Evolutionary conservation across 169 alveolate species (phyloP), one percentile per base, ranked within the genome.

Genomic region (Eimeria mitis): DNA sequence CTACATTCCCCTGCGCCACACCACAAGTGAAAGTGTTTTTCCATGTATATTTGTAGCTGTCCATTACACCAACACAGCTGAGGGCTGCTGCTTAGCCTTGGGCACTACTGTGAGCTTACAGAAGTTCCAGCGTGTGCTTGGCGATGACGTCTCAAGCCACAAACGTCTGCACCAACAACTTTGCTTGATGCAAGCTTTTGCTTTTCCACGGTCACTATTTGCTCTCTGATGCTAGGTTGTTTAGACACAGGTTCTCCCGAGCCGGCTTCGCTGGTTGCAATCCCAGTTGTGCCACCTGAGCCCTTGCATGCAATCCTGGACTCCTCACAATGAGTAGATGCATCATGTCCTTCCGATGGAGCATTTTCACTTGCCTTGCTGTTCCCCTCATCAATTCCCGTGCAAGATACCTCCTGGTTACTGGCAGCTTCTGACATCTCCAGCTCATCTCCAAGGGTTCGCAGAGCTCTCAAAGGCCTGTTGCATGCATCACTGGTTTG

Each of bases 361-460:
- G 52, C 34, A 31, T 73, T n/a, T 81, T 83, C 59, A 23, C 23
- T 34, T 25, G 73, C 56, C 90, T 40, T 56, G 90, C 40, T 54
- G 23, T 16, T 14, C 21, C 34, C 37, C 40, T 31, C 34, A 16
- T 31, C 54, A 52, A 31, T 34, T 40, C 14, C 71, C 54, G 40
- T 14, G 40, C 76, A 21, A 47, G 89, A 34, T n/a, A 44, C 65
- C 63, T 81, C 71, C 47, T 54, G 37, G 89, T 16, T 23, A 19
- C 25, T n/a, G 31, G 71, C 70, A 44, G 54, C 47, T 14, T 9
- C 49, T 13, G 65, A 87, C 83, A 63, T 40, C 81, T 87, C 92
- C 92, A 87, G 63, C 47, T 87, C 92, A 25, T 49, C 92, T n/a
- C 92, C 92, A 49, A 87, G 81, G 73, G 92, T 87, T 25, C 52